Evolutionary conservation across 2,329 filamentous ascomycete species (phyloP).

Genomic region (Diaporthe humulicola): DNA sequence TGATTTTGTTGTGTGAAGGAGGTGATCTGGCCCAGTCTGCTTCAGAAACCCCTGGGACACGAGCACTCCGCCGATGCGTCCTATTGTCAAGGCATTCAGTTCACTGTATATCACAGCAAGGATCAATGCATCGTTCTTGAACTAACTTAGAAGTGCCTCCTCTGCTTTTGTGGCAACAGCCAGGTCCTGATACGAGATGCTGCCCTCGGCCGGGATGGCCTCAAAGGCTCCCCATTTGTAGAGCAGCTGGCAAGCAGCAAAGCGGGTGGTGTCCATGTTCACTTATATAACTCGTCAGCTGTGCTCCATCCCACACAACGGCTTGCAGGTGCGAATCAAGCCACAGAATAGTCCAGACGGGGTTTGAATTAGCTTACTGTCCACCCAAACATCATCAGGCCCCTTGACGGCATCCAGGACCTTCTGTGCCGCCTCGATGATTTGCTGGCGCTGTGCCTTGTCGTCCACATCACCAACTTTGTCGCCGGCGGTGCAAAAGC

Average conservation of each 20-base stretch:
- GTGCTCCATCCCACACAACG: background rate
- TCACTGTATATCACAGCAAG: background rate
- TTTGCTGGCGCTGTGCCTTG: conserved; percentile 31
- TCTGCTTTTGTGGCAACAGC: conserved; percentile 40
- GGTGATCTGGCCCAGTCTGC: background rate
- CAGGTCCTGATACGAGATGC: conserved; percentile 42
- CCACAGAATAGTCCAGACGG: accelerated
- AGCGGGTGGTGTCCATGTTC: conserved; percentile 38
- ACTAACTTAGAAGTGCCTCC: conserved; percentile 20
- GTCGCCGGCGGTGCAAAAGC: background rate
- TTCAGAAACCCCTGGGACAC: conserved; percentile 13
- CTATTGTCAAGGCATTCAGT: background rate
- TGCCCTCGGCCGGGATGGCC: conserved; percentile 40
- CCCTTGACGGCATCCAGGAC: conserved; percentile 27
- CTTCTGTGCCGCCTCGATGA: conserved; percentile 36
- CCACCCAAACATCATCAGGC: conserved; percentile 32
- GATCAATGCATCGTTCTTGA: background rate
- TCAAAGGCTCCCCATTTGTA: conserved; percentile 45
- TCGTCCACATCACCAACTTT: background rate
- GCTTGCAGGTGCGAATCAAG: background rate
- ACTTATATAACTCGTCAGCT: conserved; percentile 14
- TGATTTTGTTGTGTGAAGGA: conserved; percentile 11
- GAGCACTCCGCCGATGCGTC: conserved; percentile 21
- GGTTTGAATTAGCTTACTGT: background rate
- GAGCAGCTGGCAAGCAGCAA: conserved; percentile 43